A percentile compares a stretch with the other conserved stretches of the same genome.
These are phyloP conservation scores for Penicillium aurantiogriseum DNA, from an alignment of 2,329 filamentous ascomycete genomes.

Conservation along the genomic window DNA sequence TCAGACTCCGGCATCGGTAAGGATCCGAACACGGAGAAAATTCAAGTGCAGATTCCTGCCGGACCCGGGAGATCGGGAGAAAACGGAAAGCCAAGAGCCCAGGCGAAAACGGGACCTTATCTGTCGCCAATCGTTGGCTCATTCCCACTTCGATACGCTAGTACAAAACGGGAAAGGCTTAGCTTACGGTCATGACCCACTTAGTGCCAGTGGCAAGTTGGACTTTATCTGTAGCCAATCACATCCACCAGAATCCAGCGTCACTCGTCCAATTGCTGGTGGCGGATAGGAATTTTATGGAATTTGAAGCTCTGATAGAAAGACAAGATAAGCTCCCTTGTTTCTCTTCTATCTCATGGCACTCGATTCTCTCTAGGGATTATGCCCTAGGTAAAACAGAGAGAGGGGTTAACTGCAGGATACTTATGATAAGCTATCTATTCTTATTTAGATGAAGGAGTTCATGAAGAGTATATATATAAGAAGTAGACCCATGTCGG, in stretches of 20 bases:
- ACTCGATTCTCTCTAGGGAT: background rate
- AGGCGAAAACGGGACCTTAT: background rate
- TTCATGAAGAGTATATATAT: background rate
- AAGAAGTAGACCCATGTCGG: background rate
- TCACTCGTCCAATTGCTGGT: constrained; percentile 18
- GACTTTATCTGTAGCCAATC: constrained; percentile 17
- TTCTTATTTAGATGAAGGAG: background rate
- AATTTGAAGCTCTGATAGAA: background rate
- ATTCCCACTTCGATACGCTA: background rate
- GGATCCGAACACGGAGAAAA: background rate
- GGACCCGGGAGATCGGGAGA: background rate
- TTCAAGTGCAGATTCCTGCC: background rate
- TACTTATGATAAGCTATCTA: background rate
- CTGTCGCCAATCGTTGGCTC: constrained; percentile 11
- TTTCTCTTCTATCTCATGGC: background rate
- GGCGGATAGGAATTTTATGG: constrained; percentile 9
- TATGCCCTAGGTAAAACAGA: too few relatives aligned
- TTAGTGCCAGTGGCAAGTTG: constrained; percentile 2
- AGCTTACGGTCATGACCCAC: constrained; percentile 1
- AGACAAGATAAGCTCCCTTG: background rate
- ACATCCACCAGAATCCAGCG: background rate
- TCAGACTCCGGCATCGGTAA: background rate
- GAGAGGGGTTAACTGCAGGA: constrained; percentile 1
- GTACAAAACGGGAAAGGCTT: background rate
- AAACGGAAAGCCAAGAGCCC: background rate